Evolutionary conservation across 208 protist species (phyloP).

Genomic region (Trypanosoma mega): DNA sequence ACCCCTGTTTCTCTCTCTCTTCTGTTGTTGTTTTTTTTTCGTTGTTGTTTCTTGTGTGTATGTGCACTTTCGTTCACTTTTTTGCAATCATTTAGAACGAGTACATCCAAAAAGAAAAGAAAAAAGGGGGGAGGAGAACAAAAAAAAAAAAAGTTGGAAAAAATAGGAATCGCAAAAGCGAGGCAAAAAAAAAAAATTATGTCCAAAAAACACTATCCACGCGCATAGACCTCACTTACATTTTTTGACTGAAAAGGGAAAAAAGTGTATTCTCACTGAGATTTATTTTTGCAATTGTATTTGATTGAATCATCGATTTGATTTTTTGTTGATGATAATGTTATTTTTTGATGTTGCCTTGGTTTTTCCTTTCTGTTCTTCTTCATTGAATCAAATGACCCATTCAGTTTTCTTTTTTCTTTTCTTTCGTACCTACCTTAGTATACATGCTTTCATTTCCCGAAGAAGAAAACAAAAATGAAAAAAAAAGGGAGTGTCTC

Average conservation of each 20-base stretch:
- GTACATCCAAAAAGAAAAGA: slow-evolving; percentile 8
- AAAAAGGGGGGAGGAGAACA: slow-evolving; percentile 12
- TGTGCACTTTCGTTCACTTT: slow-evolving; percentile 8
- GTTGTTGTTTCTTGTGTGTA: slow-evolving; percentile 9
- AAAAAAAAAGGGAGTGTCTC: slow-evolving; percentile 4
- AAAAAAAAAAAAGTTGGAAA: slow-evolving; percentile 21
- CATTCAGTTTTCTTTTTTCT: neutral
- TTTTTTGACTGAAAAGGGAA: too few relatives aligned
- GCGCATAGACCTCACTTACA: too few relatives aligned
- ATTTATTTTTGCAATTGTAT: too few relatives aligned
- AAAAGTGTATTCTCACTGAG: too few relatives aligned
- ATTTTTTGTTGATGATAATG: neutral
- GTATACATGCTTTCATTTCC: neutral
- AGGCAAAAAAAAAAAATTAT: too few relatives aligned
- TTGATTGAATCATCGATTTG: neutral
- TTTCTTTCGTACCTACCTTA: neutral
- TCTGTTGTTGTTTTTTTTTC: slow-evolving; percentile 17
- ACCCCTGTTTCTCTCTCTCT: slow-evolving; percentile 17
- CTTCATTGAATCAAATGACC: neutral
- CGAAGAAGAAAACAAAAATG: slow-evolving; percentile 20
- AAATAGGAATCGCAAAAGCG: too few relatives aligned
- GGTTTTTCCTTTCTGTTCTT: neutral
- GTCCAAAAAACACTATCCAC: too few relatives aligned
- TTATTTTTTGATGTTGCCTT: slow-evolving; percentile 8
- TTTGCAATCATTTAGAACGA: slow-evolving; percentile 13